Base-by-base conservation (phyloP, 176 grass and related monocot species). In the Aegilops sharonensis region DNA sequence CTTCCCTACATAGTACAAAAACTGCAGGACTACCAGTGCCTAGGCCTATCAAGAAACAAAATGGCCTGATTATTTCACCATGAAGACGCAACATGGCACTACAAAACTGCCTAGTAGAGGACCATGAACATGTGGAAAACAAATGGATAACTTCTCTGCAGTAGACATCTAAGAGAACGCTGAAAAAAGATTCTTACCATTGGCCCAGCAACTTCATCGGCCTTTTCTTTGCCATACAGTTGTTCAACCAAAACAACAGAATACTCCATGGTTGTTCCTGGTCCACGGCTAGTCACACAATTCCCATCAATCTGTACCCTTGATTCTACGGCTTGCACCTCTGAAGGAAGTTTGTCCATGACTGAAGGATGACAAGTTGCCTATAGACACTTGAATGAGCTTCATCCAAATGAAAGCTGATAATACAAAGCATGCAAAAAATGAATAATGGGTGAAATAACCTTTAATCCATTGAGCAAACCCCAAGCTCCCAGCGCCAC, bases 251-350 rank as follows among this genome's bases (percentile, higher is more conserved):
- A 82, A 85, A 83, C 70, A 65, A 92, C 77, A 76, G 93, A 86
- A 76, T 85, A 95, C 31, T 95, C 93, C 68, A 95, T 89, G 66
- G 90, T n/a, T n/a, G 90, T 92, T 84, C 93, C 93, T 76, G 90
- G 81, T 47, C 93, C 90, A 12, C 88, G 88, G 65, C 93, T 95
- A 54, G 93, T 95, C 69, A 92, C 64, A 75, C 88, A 88, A 30
- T 89, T 83, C 56, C 90, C 90, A 89, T 95, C 93, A 73, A 95
- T 86, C 56, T 95, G 93, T 27, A 95, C 93, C 78, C 90, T 95
- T 83, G 93, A 95, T 88, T 95, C 84, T 83, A 92, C 90, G 66
- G 69, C 67, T 70, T 83, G 72, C 13, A 83, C 86, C 31, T 91
- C 93, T 37, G 88, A 87, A 79, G 93, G 81, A 81, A 95, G 77